Percentiles rank a stretch among this genome's conserved stretches.
Conservation (phyloP, 768 basidiomycete species). For the Tremella mesenterica region DNA sequence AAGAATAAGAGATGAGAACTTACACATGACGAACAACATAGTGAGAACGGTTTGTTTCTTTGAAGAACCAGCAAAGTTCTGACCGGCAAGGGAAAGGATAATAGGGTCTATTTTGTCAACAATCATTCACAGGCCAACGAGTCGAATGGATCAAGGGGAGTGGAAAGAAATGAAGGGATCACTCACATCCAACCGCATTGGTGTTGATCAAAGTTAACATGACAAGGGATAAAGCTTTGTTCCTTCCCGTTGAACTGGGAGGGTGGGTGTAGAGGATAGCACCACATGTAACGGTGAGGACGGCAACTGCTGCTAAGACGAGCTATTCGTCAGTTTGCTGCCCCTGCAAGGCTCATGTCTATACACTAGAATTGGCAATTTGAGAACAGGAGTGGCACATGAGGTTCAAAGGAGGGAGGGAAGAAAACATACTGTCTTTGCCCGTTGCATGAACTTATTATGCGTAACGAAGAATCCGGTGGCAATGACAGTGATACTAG, state of each 20-base stretch:
- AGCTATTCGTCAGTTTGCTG: no score
- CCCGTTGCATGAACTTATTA: neutral
- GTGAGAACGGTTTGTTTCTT: constrained; percentile 1
- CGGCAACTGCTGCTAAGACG: neutral
- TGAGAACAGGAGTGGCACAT: no score
- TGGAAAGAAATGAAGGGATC: neutral
- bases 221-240: neutral
- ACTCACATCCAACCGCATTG: neutral
- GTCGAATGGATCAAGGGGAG: neutral
- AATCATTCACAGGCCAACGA: neutral
- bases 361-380: no score
- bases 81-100: neutral
- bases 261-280: neutral
- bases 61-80: neutral
- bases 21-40: neutral
- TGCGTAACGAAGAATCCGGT: neutral
- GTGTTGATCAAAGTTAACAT: neutral
- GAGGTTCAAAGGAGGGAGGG: no score
- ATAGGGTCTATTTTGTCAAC: neutral
- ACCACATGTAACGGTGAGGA: neutral
- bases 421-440: no score
- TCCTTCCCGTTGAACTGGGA: neutral
- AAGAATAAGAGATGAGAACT: neutral
- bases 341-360: no score
- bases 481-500: neutral